Evolutionary conservation across 2,329 filamentous ascomycete species (phyloP), one percentile per base, ranked within the genome.

Genomic region (Teratosphaeria epicoccoides): DNA sequence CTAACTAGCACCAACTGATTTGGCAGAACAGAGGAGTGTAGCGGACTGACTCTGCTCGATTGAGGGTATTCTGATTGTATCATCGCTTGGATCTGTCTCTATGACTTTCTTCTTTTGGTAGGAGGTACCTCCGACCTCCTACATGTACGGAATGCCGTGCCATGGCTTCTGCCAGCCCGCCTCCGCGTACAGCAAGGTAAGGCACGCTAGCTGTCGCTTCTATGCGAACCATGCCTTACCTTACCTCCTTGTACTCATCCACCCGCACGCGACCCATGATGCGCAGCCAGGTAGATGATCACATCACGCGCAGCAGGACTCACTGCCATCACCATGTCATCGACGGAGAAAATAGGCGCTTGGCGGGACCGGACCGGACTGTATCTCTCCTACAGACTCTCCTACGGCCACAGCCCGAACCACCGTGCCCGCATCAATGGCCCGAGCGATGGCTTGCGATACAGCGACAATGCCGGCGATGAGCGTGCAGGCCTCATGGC

Each of bases 311-410:
- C 43, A 22, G 43, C 43, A 24, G 43, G 14, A 24, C 10, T 17
- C 44, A 28, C 44, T 17, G 55, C 60, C 64, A 50, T 9, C n/a
- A 51, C 37, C 44, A 60, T 57, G 56, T 51, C 55, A n/a, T 53
- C 57, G 26, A 48, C 52, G 12, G 51, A 50, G 45, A 56, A 54
- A 48, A 46, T 60, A 63, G 82, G 84, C 80, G 63, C 62, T 37
- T 98, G 90, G 90, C 88, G 93, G 77, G 93, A 98, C 79, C 86
- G 93, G 73, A 98, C 93, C 63, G 98, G 97, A 70, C 86, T 98
- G 89, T 96, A 82, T 63, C 93, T 98, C 69, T 97, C 93, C 71
- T 98, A 97, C 78, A 90, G 93, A 66, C 93, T 98, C 75, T 97
- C 91, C 64, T 97, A 96, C 73, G 83, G 89, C 63, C 93, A 97